Evolutionary conservation across 345 rosid genomes (phyloP), one percentile per base, ranked within the genome.

Genomic region (Eutrema yunnanense): DNA sequence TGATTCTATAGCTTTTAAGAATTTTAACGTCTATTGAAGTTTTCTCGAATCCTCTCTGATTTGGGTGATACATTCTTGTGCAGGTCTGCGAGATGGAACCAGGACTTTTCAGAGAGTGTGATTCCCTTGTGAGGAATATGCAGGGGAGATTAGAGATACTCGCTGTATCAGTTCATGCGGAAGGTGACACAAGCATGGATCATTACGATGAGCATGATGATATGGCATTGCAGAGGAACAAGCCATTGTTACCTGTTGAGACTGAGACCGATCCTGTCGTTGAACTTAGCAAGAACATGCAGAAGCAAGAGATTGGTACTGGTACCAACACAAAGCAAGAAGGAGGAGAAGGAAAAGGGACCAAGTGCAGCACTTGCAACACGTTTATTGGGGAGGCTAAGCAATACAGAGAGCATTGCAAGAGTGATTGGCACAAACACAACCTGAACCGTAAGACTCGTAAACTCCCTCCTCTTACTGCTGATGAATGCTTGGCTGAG

Each of bases 371-470:
- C 80, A 95, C 92, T 16, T 95, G 97, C 84, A 81, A 90, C 79
- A 85, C 94, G 2, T 65, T 80, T 27, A 82, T 90, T 30, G 98
- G 96, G 29, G 93, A 90, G 49, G 77, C 96, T 67, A 90, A 88
- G 80, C 84, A 84, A 77, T 92, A 88, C 34, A 88, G 99, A 75
- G 92, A 88, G 37, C 99, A 95, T 70, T 95, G 85, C 61, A 92
- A 90, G 89, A 95, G 90, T 29, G 96, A 90, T 5, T 95, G 98
- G 99, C 99, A 92, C 84, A 95, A 88, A 81, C 98, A 95, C 69
- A 95, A 95, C 75, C 72, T 95, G 67, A 92, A 80, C 81, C 93
- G 96, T 44, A 95, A 95, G 84, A 92, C 96, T 66, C 82, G 82
- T 51, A 86, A 90, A 58, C 96, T 92, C 5, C 90, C 92, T 67